Evolutionary conservation across 106 monocot genomes (phyloP).

Genomic region (Iris macrosiphon): DNA sequence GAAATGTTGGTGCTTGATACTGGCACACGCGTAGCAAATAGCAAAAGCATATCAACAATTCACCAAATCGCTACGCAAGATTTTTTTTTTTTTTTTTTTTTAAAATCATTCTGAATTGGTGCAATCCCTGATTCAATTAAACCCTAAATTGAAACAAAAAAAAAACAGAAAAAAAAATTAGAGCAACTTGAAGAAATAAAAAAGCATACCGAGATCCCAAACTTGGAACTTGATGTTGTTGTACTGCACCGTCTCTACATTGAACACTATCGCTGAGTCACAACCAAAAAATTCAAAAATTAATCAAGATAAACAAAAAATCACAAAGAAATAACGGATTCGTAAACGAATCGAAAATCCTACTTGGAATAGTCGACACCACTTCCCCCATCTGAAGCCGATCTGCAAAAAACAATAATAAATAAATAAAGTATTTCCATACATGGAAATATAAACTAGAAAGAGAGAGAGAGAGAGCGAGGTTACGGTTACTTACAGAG

Average conservation of each 20-base stretch:
- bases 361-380: constrained; percentile 93
- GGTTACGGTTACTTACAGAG: constrained; percentile 45
- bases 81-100: too few species aligned
- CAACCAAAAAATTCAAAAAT: constrained; percentile 6
- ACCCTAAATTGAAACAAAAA: too few species aligned
- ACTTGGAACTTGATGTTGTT: constrained; percentile 98
- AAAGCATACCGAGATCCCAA: constrained; percentile 96
- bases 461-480: background rate
- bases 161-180: too few species aligned
- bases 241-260: constrained; percentile 96
- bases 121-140: too few species aligned
- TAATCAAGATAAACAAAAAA: background rate
- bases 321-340: background rate
- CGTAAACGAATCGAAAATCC: constrained; percentile 3
- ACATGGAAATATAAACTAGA: too few species aligned
- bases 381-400: constrained; percentile 99
- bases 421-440: background rate
- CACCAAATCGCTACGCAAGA: too few species aligned
- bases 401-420: constrained; percentile 35
- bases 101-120: too few species aligned
- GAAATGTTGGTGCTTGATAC: too few species aligned
- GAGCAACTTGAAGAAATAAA: too few species aligned
- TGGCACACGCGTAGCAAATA: too few species aligned
- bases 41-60: too few species aligned
- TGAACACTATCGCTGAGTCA: constrained; percentile 85